Evolutionary conservation across 306 rosid genomes (phyloP), one percentile per base, ranked within the genome.

Genomic region (Dryas drummondii): DNA sequence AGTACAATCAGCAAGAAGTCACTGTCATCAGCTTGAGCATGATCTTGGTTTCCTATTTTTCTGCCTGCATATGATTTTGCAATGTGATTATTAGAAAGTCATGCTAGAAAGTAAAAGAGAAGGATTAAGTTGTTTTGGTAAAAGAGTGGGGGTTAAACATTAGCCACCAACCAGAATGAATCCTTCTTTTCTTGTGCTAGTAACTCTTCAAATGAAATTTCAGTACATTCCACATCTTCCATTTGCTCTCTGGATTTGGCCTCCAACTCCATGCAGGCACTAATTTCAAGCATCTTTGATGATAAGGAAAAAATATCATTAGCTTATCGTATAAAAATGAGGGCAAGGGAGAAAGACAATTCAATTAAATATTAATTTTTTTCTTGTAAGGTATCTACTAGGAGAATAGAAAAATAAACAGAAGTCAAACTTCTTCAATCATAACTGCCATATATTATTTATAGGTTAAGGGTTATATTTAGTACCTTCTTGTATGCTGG

Each of bases 181-280:
- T 94, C 98, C 85, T 94, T 91, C 84, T 94, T 94, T 71, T 91
- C 98, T 78, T 86, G 90, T 9, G 92, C 98, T 69, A 91, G 83
- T 68, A 93, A 79, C 69, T 93, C 98, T 80, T 93, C 98, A 76
- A 93, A 91, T 10, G 97, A 85, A 66, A 87, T 91, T 57, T 83
- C 96, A 46, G 72, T 15, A 73, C 70, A 87, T 46, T 88, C 93
- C 2, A 82, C 68, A 64, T 93, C 92, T 53, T 89, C 88, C 61
- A 13, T 58, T 17, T 42, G 57, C 83, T 78, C 88, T 57, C 79
- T 77, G 4, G 88, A 72, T 78, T 89, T 85, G 67, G 66, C 84
- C 78, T 89, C 83, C 81, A 82, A 61, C 73, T 93, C 93, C 88
- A 80, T 75, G 75, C 76, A 42, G 49, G 88, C 83, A 68, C 90